Percentiles rank a stretch among this genome's conserved stretches.
Conservation (phyloP, 2,329 filamentous ascomycete species). For the Colletotrichum echinochloae region DNA sequence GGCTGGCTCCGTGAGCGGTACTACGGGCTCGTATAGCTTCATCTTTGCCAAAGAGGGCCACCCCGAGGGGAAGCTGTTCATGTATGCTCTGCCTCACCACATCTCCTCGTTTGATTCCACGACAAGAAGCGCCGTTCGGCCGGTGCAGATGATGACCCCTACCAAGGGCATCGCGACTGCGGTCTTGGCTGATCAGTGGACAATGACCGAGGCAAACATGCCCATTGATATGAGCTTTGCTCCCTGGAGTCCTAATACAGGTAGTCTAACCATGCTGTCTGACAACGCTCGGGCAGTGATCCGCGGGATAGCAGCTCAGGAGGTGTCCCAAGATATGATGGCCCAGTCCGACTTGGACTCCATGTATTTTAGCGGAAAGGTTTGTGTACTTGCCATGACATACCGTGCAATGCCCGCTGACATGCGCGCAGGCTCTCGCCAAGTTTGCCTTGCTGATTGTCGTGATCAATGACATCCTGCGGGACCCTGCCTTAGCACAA, state of each 20-base stretch:
- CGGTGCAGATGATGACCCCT: constrained; percentile 77
- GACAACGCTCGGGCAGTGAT: constrained; percentile 70
- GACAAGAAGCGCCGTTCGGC: constrained; percentile 63
- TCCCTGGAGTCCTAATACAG: constrained; percentile 75
- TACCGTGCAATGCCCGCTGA: neutral
- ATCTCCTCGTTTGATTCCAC: constrained; percentile 76
- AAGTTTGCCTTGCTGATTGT: constrained; percentile 81
- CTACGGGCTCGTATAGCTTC: constrained; percentile 78
- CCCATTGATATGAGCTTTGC: constrained; percentile 81
- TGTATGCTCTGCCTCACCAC: constrained; percentile 93
- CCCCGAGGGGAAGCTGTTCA: constrained; percentile 71
- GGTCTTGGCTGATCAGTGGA: constrained; percentile 80
- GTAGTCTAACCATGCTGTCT: constrained; percentile 60
- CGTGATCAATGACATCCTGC: constrained; percentile 72
- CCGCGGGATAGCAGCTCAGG: constrained; percentile 71
- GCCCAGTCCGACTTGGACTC: constrained; percentile 81
- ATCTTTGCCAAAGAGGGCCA: constrained; percentile 79
- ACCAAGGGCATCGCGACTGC: constrained; percentile 86
- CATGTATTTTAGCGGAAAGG: constrained; percentile 95
- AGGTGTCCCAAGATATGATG: constrained; percentile 82
- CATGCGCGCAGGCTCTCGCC: constrained; percentile 67
- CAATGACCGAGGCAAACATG: constrained; percentile 79
- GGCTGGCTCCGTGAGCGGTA: constrained; percentile 70
- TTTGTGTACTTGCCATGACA: constrained; percentile 45
- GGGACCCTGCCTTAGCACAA: constrained; percentile 67